phyloP scores from a whole-genome alignment of 768 basidiomycete genomes.

The Auricularia sp. region DNA sequence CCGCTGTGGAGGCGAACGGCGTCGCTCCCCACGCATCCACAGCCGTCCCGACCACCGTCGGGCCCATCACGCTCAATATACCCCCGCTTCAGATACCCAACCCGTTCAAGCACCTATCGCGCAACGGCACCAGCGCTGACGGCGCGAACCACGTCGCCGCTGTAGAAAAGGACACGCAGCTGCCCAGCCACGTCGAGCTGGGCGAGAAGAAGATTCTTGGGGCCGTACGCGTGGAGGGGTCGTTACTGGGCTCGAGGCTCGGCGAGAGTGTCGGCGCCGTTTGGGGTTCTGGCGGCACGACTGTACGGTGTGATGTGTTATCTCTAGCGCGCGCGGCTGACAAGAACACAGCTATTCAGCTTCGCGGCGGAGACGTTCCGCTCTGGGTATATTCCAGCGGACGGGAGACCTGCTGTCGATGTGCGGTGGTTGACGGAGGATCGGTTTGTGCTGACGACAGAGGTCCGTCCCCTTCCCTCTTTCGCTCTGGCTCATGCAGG shows the following conservation, averaged over 20 bases:
- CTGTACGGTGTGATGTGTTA: not conserved
- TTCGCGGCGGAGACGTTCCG: not conserved
- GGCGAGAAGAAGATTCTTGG: conserved; percentile 27
- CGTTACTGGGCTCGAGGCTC: conserved; percentile 18
- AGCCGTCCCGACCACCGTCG: not conserved
- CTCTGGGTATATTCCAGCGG: not conserved
- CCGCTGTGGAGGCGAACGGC: conserved; percentile 28
- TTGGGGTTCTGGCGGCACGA: not conserved
- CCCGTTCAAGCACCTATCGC: conserved; percentile 38
- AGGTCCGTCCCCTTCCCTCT: not conserved
- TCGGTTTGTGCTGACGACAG: not conserved
- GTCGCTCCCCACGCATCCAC: conserved; percentile 29
- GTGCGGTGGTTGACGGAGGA: not conserved
- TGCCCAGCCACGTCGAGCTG: conserved; percentile 20
- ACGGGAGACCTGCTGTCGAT: not conserved
- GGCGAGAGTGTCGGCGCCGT: conserved; percentile 11
- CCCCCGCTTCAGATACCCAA: conserved; percentile 33
- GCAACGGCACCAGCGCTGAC: conserved; percentile 33
- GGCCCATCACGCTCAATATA: not conserved
- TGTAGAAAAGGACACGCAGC: conserved; percentile 14
- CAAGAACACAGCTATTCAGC: not conserved
- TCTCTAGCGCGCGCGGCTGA: not conserved
- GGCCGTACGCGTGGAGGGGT: conserved; percentile 18
- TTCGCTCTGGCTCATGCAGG: not conserved
- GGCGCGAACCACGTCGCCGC: conserved; percentile 16